Base-by-base conservation (phyloP, 2,329 filamentous ascomycete species). In the Niveomyces coronatus region DNA sequence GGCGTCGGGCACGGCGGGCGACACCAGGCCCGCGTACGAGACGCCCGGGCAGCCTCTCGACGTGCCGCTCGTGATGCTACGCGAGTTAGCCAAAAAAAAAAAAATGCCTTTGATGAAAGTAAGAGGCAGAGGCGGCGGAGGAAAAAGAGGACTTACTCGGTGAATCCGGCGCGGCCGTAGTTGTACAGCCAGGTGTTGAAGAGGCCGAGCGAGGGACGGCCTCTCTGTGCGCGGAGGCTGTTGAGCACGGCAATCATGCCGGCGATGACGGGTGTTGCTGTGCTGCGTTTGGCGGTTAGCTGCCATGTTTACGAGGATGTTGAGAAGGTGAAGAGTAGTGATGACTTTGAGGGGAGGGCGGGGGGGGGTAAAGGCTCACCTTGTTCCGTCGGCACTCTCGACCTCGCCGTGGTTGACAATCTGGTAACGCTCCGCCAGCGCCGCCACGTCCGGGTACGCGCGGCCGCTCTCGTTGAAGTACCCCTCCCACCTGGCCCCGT, bases 231-330 rank as follows among this genome's bases (percentile, higher is more conserved):
- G 22, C 77, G 64, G 16, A 72, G 69, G 42, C 78, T 74, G 50
- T 85, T 85, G 35, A 85, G 55, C 26, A 82, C 65, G 1, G 72
- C 67, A 34, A 85, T 60, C 44, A 85, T 67, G 11, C 68, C 69
- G 0, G 79, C 77, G 35, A 80, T 70, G 1, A 76, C 62, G 0
- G 82, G 82, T 1, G 74, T 61, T 3, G 79, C 70, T 1, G 79
- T 78, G 40, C 64, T 68, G 33, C 16, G n/a, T n/a, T n/a, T n/a
- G n/a, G n/a, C n/a, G n/a, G n/a, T n/a, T n/a, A n/a, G n/a, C n/a
- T n/a, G n/a, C n/a, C n/a, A n/a, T n/a, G n/a, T n/a, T n/a, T n/a
- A n/a, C n/a, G n/a, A n/a, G n/a, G n/a, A n/a, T n/a, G n/a, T n/a
- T n/a, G n/a, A n/a, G n/a, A n/a, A n/a, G n/a, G n/a, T n/a, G n/a